These are phyloP conservation scores for Pseudocercospora ulei DNA, from an alignment of 2,329 filamentous ascomycete genomes.

Conservation along the genomic window DNA sequence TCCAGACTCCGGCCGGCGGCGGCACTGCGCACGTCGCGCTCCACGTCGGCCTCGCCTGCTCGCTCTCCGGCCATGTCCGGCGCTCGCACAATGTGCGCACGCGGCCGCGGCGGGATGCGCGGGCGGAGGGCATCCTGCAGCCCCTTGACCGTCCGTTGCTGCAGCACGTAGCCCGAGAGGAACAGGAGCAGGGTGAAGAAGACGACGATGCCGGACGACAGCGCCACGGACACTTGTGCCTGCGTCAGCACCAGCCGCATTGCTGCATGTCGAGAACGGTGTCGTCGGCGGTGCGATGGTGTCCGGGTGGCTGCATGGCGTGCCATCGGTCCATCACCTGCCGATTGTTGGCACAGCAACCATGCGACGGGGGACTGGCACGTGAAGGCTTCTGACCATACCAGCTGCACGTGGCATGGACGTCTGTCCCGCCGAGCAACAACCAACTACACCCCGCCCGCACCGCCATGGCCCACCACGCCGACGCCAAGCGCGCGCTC, in stretches of 20 bases:
- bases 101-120: slow-evolving; percentile 39
- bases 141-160: slow-evolving; percentile 72
- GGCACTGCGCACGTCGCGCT: slow-evolving; percentile 21
- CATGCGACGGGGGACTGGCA: slow-evolving; percentile 11
- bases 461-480: slow-evolving; percentile 50
- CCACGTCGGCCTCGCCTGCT: slow-evolving; percentile 28
- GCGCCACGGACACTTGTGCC: slow-evolving; percentile 59
- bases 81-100: slow-evolving; percentile 15
- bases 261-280: slow-evolving; percentile 16
- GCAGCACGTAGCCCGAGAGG: slow-evolving; percentile 74
- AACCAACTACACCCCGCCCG: neutral
- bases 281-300: slow-evolving; percentile 7
- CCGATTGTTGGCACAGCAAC: slow-evolving; percentile 6
- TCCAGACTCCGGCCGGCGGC: slow-evolving; percentile 30
- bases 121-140: slow-evolving; percentile 63
- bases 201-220: slow-evolving; percentile 56
- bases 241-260: slow-evolving; percentile 41
- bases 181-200: slow-evolving; percentile 75
- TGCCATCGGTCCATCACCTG: slow-evolving; percentile 1
- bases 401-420: neutral
- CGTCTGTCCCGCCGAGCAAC: slow-evolving; percentile 1
- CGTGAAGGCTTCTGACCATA: neutral
- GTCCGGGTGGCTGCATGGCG: slow-evolving; percentile 12
- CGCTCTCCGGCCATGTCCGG: slow-evolving; percentile 18
- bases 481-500: slow-evolving; percentile 67